Conservation (phyloP, 2,329 filamentous ascomycete genomes). For the Esteya vermicola region DNA sequence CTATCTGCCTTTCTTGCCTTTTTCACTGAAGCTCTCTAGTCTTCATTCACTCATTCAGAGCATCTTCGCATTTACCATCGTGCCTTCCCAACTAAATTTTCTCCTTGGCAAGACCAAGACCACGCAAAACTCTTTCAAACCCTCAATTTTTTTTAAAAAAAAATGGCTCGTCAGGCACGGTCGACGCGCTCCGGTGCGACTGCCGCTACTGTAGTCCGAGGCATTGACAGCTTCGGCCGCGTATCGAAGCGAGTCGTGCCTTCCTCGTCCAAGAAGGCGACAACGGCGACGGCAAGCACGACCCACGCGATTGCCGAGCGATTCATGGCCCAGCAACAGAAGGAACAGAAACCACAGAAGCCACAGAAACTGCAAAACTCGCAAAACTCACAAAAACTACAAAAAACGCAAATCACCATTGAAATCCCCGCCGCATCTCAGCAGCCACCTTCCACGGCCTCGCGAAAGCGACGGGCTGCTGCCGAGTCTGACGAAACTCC, state of each 20-base stretch:
- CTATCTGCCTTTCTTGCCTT: too few species aligned
- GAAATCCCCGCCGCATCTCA: conserved; percentile 2
- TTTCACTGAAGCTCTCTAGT: too few species aligned
- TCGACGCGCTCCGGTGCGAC: conserved; percentile 1
- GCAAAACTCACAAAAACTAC: conserved; percentile 19
- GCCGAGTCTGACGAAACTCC: background rate
- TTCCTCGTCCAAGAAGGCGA: conserved; percentile 7
- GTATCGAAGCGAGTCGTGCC: conserved; percentile 11
- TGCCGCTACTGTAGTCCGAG: conserved; percentile 2
- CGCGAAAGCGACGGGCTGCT: conserved; percentile 7
- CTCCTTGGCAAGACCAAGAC: too few species aligned
- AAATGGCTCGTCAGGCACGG: conserved; percentile 8
- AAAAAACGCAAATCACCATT: conserved; percentile 11
- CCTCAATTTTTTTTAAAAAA: too few species aligned
- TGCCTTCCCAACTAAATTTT: too few species aligned
- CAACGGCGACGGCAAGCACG: conserved; percentile 7
- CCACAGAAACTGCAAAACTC: conserved; percentile 11
- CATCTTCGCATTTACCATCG: too few species aligned
- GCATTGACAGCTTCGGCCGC: conserved; percentile 12
- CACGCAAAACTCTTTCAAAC: too few species aligned
- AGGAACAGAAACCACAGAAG: conserved; percentile 18
- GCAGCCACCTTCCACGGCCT: background rate
- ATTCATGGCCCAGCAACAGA: conserved; percentile 22
- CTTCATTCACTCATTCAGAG: too few species aligned
- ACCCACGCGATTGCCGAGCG: conserved; percentile 10